Evolutionary conservation across 441 rosid genomes (phyloP).

Genomic region (Oxalis stricta): DNA sequence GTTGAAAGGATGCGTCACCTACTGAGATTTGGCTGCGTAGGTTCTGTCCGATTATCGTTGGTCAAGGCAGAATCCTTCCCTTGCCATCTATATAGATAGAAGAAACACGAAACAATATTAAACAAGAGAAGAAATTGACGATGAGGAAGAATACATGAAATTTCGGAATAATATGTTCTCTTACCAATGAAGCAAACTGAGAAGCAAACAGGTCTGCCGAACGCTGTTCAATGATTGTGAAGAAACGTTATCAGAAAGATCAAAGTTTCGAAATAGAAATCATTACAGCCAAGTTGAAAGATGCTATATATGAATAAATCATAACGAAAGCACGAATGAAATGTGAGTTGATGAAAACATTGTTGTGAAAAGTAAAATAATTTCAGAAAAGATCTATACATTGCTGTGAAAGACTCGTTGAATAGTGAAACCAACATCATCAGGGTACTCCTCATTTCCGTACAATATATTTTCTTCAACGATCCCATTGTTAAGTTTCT

Average conservation of each 20-base stretch:
- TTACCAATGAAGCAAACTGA: constrained; percentile 15
- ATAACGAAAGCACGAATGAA: too few species aligned
- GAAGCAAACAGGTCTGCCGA: constrained; percentile 4
- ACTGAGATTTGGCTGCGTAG: background rate
- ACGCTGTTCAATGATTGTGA: constrained; percentile 8
- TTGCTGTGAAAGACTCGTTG: constrained; percentile 4
- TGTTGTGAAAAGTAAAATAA: too few species aligned
- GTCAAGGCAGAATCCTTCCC: constrained; percentile 7
- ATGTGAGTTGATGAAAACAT: too few species aligned
- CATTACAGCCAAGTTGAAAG: too few species aligned
- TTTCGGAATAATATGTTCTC: background rate
- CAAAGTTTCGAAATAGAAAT: too few species aligned
- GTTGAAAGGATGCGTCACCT: constrained; percentile 2
- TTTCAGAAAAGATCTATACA: too few species aligned
- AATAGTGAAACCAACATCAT: background rate
- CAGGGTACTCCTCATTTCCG: background rate
- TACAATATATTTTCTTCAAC: constrained; percentile 4
- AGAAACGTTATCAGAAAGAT: constrained; percentile 10
- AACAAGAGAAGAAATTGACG: background rate
- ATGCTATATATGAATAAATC: too few species aligned
- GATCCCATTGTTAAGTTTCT: constrained; percentile 2
- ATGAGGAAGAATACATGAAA: background rate
- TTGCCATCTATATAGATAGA: constrained; percentile 8
- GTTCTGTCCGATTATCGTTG: background rate
- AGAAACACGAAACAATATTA: background rate